Evolutionary conservation across 352 stramenopile genomes (phyloP), one percentile per base, ranked within the genome.

Genomic region (Sclerospora graminicola): DNA sequence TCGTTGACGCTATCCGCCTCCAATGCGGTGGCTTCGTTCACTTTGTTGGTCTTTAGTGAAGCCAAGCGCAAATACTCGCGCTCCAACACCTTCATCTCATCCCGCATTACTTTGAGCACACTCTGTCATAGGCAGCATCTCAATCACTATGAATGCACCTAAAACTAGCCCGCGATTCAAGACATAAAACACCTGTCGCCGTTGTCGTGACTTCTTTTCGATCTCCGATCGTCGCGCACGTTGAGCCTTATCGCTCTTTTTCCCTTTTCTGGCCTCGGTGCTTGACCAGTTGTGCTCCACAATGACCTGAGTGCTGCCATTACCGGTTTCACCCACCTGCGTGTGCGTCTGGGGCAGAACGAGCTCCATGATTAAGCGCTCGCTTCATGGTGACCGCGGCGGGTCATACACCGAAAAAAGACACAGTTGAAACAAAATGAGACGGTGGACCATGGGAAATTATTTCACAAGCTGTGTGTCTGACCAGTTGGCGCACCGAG

Each of bases 141-240:
- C 21, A 3, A 26, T 26, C 21, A 26, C 21, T 26, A 26, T 6
- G 6, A 26, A 26, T 26, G 21, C 21, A 26, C 21, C 4, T 3
- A 3, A 26, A 26, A 26, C n/a, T n/a, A n/a, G n/a, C n/a, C n/a
- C n/a, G n/a, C n/a, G 21, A 26, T 7, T 3, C 21, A 26, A 26
- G 21, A 26, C 21, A 26, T 26, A 6, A 26, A 26, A 29, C 20
- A 59, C 51, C 51, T 74, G 50, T 18, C 64, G 68, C 15, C 72
- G 61, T 45, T 81, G 57, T 5, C 72, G 63, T 14, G 72, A 84
- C 30, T 68, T 63, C 41, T 66, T 64, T 50, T 84, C 72, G 39
- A 84, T 82, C 62, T 82, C 72, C 15, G 66, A 76, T 14, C 72
- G 56, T 1, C 64, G 45, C 4, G 66, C 60, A 13, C 72, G 72